A percentile compares a stretch with the other conserved stretches of the same genome.
phyloP scores from a whole-genome alignment of 495 filamentous ascomycete species.

The Haplographium delicatum region DNA sequence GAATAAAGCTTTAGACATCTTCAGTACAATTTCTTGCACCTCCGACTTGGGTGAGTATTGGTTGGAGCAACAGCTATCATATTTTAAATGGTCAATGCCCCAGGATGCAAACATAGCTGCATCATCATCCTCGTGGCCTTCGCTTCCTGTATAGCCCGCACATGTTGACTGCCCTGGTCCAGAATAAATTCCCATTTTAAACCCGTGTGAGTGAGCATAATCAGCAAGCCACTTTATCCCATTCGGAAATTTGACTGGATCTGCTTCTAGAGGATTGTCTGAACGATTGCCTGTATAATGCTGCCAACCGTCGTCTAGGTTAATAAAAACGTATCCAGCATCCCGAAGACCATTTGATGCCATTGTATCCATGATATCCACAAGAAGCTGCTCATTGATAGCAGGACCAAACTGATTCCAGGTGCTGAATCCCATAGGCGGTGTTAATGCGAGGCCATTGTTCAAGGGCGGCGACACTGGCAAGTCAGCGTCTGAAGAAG shows the following conservation, averaged over 20 bases:
- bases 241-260: slow-evolving; percentile 54
- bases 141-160: slow-evolving; percentile 54
- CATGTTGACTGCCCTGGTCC: slow-evolving; percentile 60
- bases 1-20: slow-evolving; percentile 58
- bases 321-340: slow-evolving; percentile 64
- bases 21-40: slow-evolving; percentile 39
- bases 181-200: slow-evolving; percentile 63
- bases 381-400: slow-evolving; percentile 43
- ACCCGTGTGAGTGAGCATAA: slow-evolving; percentile 51
- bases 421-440: slow-evolving; percentile 30
- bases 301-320: slow-evolving; percentile 63
- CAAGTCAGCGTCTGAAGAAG: too few relatives aligned
- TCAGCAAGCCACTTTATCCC: slow-evolving; percentile 56
- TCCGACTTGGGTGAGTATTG: slow-evolving; percentile 30
- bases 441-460: slow-evolving; percentile 26
- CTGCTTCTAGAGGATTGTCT: slow-evolving; percentile 45
- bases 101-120: slow-evolving; percentile 57
- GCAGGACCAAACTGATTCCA: slow-evolving; percentile 54
- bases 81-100: slow-evolving; percentile 69
- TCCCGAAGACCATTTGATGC: slow-evolving; percentile 51
- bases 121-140: slow-evolving; percentile 59
- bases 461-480: too few relatives aligned
- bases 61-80: slow-evolving; percentile 62
- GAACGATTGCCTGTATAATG: slow-evolving; percentile 41
- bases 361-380: slow-evolving; percentile 42